Base-by-base conservation (phyloP, 2,329 filamentous ascomycete genomes). In the Fusarium napiforme region DNA sequence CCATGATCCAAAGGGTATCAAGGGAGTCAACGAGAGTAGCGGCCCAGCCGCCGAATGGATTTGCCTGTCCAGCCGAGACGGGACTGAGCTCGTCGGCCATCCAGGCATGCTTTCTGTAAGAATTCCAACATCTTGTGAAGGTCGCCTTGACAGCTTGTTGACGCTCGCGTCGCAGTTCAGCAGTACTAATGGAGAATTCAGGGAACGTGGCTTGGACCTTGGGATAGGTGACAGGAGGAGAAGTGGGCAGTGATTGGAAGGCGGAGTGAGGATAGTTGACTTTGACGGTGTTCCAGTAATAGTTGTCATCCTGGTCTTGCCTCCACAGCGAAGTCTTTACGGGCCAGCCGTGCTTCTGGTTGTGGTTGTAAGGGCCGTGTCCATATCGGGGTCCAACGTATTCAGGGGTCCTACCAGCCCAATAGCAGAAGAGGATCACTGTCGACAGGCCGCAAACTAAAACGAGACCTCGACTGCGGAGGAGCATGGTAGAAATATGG, bases 1-100 rank as follows among this genome's bases (percentile, higher is more conserved):
- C 91, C 88, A 93, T 90, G 72, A 93, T 91, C 91, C 91, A 93
- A 19, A 94, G 83, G n/a, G 90, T 90, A 78, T 93, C 92, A 59
- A 93, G 84, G 6, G 89, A 83, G 78, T 92, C 91, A n/a, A 92
- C 89, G 64, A 92, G 82, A 10, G 90, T 92, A 9, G 90, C 90
- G 11, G 88, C 89, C 90, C 90, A 92, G 30, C 91, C 91, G 19
- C 88, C 89, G 80, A 91, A 92, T 39, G 88, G 87, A 74, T 92
- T 86, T 49, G 85, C 85, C 55, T 80, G 83, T 4, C 79, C 76
- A 16, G 85, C 89, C 21, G 85, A 85, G 15, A 92, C 75, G 7
- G 91, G 91, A 36, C 84, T 83, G 59, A 93, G 82, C 73, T 92
- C 91, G 78, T 93, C 91, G 53, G 87, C 85, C 75, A 87, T 85